Base-by-base conservation (phyloP, 2,329 filamentous ascomycete genomes). In the Colletotrichum higginsianum region DNA sequence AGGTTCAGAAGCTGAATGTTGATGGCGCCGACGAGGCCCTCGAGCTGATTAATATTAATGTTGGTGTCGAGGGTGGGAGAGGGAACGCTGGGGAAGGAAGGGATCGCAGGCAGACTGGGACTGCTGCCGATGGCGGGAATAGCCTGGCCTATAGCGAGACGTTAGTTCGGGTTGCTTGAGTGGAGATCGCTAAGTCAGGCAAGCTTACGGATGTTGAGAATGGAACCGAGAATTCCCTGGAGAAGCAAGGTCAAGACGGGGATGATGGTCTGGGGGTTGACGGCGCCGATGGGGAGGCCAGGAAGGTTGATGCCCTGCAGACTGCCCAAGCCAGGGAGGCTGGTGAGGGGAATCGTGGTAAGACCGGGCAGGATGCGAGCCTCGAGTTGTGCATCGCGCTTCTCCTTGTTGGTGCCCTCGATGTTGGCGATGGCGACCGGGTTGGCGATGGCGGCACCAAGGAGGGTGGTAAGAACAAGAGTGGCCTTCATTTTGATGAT, bases 401-500 rank as follows among this genome's bases (percentile, higher is more conserved):
- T 55, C 46, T 52, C 18, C 3, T 8, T 12, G 49, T 35, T 13
- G 38, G 38, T 35, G 15, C 21, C 23, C 18, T 63, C 58, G 15
- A 46, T 49, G 38, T 67, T 67, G 57, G 47, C 35, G 9, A 72
- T 42, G 46, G 58, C 69, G 12, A 72, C 30, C 13, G 69, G 69
- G 60, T 62, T 72, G 65, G 65, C 69, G 15, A 61, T 35, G 46
- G 60, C 57, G 21, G 40, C 23, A 49, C 47, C 46, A 44, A 67
- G 44, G 53, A 75, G 30, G 16, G 52, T n/a, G 46, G 26, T 60
- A n/a, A 74, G 23, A 38, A 73, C 40, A 38, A 66, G n/a, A n/a
- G 44, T 26, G 26, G 50, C 61, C 71, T 74, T 74, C 73, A 74
- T 74, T 26, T 57, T 74, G 66, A 73, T 49, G 56, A 40, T 60